Evolutionary conservation across 495 filamentous ascomycete genomes (phyloP), one percentile per base, ranked within the genome.

Genomic region (Clavariopsis aquatica): DNA sequence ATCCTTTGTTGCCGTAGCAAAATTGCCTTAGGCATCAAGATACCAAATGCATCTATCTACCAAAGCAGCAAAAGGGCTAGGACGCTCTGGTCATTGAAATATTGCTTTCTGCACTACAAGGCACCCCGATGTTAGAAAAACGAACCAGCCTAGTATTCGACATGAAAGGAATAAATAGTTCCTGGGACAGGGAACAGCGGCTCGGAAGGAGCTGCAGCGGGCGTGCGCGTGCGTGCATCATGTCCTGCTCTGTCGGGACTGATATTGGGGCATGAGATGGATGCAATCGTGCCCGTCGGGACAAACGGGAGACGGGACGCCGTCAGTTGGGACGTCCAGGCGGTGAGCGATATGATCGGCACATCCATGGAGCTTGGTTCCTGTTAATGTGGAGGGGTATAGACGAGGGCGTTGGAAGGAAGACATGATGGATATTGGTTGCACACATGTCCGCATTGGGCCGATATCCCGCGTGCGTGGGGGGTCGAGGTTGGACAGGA

Each of bases 391-490:
- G 15, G 34, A 52, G 49, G 52, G 52, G 31, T 6, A 34, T 6
- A 43, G 38, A 43, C 8, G 13, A 15, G 38, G 38, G 12, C 3
- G 12, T 15, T 53, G 51, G 10, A 45, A 31, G 52, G 7, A 49
- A 26, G 5, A 24, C 29, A 23, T 15, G 38, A 52, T 47, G 51
- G 12, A 20, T 55, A 13, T 26, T 23, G 51, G 60, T 57, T 36
- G 15, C 34, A 62, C 59, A 54, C 22, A 8, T 2, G 49, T 52
- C 34, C 28, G 57, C 26, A 3, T 49, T 19, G 38, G 27, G n/a
- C 4, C 15, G 53, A 56, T 19, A 63, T 55, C 49, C 51, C 49
- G 60, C 60, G 51, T 63, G 60, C 36, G 59, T 47, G 60, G 22
- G 19, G 19, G 9, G 19, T 26, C 28, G 23, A 49, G 38, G 15